These are phyloP conservation scores for Alternaria atra DNA, from an alignment of 2,329 filamentous ascomycete genomes.

Conservation along the genomic window DNA sequence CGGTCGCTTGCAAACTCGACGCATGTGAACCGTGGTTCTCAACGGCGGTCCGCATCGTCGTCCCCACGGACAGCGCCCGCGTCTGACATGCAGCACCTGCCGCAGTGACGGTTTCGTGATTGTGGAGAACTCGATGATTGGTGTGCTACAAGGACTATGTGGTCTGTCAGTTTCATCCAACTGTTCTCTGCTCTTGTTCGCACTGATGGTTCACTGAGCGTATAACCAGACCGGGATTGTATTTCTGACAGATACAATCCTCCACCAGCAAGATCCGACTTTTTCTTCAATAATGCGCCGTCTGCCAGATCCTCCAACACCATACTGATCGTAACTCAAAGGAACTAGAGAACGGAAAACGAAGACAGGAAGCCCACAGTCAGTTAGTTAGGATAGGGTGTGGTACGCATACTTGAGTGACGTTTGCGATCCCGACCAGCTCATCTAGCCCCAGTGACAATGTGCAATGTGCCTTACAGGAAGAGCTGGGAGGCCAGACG, in stretches of 20 bases:
- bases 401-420: neutral
- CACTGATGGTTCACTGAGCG: neutral
- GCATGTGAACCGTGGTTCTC: slow-evolving; percentile 22
- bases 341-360: neutral
- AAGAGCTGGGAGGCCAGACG: neutral
- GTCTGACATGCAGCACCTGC: slow-evolving; percentile 29
- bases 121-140: slow-evolving; percentile 8
- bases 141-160: neutral
- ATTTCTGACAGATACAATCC: neutral
- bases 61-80: slow-evolving; percentile 9
- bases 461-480: neutral
- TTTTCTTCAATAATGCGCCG: neutral
- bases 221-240: neutral
- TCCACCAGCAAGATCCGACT: neutral
- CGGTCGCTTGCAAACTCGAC: neutral
- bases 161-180: slow-evolving; percentile 1
- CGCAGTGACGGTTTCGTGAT: slow-evolving; percentile 13
- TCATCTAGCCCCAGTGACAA: neutral
- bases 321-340: neutral
- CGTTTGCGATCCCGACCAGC: neutral
- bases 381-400: neutral
- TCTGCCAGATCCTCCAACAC: neutral
- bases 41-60: slow-evolving; percentile 16
- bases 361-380: neutral
- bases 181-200: neutral